Conservation (phyloP, 768 basidiomycete genomes). For the Auricularia heimuer region DNA sequence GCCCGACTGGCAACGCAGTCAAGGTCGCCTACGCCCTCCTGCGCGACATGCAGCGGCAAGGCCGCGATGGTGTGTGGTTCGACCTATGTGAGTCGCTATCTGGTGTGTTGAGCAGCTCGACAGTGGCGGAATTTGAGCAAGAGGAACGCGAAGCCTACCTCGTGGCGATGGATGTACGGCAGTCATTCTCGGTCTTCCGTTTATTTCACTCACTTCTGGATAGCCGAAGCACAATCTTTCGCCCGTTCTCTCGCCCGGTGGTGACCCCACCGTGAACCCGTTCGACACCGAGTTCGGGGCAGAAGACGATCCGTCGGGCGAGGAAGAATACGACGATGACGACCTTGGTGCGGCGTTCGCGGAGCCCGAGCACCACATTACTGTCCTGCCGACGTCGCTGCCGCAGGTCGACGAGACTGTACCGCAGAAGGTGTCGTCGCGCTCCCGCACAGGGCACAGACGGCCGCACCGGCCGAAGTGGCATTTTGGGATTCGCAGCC, state of each 20-base stretch:
- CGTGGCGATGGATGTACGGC: constrained; percentile 69
- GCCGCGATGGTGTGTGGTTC: constrained; percentile 65
- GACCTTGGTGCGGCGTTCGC: constrained; percentile 23
- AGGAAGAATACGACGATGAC: constrained; percentile 30
- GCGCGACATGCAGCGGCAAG: constrained; percentile 75
- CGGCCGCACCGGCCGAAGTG: constrained; percentile 79
- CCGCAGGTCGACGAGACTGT: constrained; percentile 64
- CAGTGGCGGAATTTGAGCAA: constrained; percentile 72
- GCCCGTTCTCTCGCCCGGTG: constrained; percentile 52
- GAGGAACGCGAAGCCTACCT: constrained; percentile 77
- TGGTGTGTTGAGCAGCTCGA: constrained; percentile 4
- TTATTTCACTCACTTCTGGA: constrained; percentile 4
- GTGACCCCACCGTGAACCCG: constrained; percentile 53
- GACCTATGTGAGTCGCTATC: background rate
- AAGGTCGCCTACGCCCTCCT: constrained; percentile 95
- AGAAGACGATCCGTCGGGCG: constrained; percentile 45
- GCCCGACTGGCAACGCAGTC: constrained; percentile 80
- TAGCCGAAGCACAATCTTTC: constrained; percentile 67
- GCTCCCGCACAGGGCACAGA: constrained; percentile 40
- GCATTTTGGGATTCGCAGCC: constrained; percentile 96
- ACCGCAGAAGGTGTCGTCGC: constrained; percentile 37
- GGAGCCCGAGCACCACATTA: constrained; percentile 53
- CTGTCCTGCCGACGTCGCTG: constrained; percentile 83
- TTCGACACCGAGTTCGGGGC: constrained; percentile 68
- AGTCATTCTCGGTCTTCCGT: constrained; percentile 1